Percentiles rank a stretch among this genome's conserved stretches.
phyloP scores from a whole-genome alignment of 1,284 basidiomycete species.

The Gastroboletus turbinatus region DNA sequence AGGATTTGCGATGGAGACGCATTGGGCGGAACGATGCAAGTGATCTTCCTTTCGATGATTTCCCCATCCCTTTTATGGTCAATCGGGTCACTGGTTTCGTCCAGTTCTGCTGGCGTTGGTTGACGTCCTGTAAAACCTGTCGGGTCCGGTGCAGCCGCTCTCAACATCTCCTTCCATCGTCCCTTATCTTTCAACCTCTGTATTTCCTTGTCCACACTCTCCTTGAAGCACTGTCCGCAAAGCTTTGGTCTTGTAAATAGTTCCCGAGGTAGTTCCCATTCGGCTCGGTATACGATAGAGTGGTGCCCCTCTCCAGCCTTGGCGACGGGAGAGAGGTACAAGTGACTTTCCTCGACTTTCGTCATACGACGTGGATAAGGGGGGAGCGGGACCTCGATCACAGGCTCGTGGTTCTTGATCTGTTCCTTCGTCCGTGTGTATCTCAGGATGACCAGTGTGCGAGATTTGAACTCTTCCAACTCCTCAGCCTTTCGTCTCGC shows the following conservation, averaged over 20 bases:
- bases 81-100: background rate
- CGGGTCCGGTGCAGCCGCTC: conserved; percentile 1
- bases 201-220: conserved; percentile 23
- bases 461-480: conserved; percentile 12
- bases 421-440: conserved; percentile 19
- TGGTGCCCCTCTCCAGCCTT: too few species aligned
- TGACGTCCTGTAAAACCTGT: background rate
- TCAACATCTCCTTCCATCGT: conserved; percentile 21
- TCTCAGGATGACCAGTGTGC: conserved; percentile 19
- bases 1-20: background rate
- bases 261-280: too few species aligned
- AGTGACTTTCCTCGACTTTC: too few species aligned
- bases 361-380: too few species aligned
- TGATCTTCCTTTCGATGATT: conserved; percentile 21
- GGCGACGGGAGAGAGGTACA: too few species aligned
- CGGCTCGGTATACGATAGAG: too few species aligned
- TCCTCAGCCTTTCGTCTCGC: conserved; percentile 7
- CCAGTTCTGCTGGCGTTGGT: conserved; percentile 4
- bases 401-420: conserved; percentile 17
- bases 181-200: conserved; percentile 25
- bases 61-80: conserved; percentile 9
- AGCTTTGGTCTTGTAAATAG: conserved; percentile 9
- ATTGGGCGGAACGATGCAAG: conserved; percentile 4
- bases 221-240: conserved; percentile 21
- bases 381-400: too few species aligned